Evolutionary conservation across 1,284 basidiomycete genomes (phyloP).

Genomic region (Trichosporon asahii): DNA sequence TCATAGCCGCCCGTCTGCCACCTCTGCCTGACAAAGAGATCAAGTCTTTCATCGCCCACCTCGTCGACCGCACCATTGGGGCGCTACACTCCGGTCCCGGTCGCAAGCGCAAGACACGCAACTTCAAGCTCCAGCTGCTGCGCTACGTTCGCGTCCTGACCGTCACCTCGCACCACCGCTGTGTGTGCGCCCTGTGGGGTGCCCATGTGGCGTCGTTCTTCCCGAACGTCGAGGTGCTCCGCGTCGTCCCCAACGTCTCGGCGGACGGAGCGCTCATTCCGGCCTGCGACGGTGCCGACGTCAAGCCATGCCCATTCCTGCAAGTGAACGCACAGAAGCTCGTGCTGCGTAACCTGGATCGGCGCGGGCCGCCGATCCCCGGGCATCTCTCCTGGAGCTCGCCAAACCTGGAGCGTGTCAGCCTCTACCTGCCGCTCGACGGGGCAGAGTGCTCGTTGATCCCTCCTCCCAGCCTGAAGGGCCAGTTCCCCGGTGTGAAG

Average conservation of each 20-base stretch:
- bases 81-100: background rate
- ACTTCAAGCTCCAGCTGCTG: conserved; percentile 8
- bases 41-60: background rate
- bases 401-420: background rate
- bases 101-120: background rate
- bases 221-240: background rate
- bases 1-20: background rate
- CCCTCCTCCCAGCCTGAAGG: background rate
- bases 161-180: conserved; percentile 9
- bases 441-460: background rate
- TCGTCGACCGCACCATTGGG: background rate
- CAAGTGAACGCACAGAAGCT: background rate
- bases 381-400: background rate
- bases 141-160: conserved; percentile 9
- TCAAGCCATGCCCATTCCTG: background rate
- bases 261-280: background rate
- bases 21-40: background rate
- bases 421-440: background rate
- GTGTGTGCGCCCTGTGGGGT: background rate
- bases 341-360: conserved; percentile 12
- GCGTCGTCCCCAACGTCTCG: background rate
- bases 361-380: background rate
- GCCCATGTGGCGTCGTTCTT: background rate
- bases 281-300: background rate
- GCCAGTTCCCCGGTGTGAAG: background rate